phyloP scores from a whole-genome alignment of 2,329 filamentous ascomycete species.

The Fusarium verticillioides region DNA sequence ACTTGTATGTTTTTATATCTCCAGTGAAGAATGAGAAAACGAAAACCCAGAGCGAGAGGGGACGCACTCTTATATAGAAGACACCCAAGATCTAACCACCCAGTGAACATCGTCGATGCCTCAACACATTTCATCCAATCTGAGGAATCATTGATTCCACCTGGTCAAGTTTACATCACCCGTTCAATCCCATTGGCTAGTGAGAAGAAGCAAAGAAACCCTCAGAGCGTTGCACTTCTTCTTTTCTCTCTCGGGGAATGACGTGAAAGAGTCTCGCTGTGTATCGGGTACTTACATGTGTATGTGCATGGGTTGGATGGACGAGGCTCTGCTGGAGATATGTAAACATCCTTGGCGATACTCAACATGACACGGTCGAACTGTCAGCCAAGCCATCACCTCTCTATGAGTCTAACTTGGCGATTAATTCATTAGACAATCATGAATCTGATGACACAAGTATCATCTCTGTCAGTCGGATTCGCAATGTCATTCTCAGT shows the following conservation, averaged over 20 bases:
- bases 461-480: neutral
- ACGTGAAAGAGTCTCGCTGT: slow-evolving; percentile 17
- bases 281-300: slow-evolving; percentile 22
- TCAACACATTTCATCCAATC: neutral
- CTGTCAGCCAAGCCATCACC: slow-evolving; percentile 11
- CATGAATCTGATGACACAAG: neutral
- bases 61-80: slow-evolving; percentile 14
- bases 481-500: neutral
- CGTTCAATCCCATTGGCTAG: slow-evolving; percentile 23
- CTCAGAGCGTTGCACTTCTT: slow-evolving; percentile 2
- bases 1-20: neutral
- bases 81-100: neutral
- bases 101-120: slow-evolving; percentile 5
- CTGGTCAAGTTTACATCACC: neutral
- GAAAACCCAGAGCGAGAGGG: neutral
- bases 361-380: slow-evolving; percentile 12
- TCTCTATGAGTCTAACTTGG: slow-evolving; percentile 1
- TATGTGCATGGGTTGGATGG: neutral
- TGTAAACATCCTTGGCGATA: slow-evolving; percentile 9
- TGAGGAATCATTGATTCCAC: neutral
- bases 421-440: neutral
- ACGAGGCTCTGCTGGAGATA: slow-evolving; percentile 6
- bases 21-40: neutral
- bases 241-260: neutral
- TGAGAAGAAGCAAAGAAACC: neutral